Evolutionary conservation across 1,139 yeast species (phyloP).

Genomic region (Lizanozyma gosingica): DNA sequence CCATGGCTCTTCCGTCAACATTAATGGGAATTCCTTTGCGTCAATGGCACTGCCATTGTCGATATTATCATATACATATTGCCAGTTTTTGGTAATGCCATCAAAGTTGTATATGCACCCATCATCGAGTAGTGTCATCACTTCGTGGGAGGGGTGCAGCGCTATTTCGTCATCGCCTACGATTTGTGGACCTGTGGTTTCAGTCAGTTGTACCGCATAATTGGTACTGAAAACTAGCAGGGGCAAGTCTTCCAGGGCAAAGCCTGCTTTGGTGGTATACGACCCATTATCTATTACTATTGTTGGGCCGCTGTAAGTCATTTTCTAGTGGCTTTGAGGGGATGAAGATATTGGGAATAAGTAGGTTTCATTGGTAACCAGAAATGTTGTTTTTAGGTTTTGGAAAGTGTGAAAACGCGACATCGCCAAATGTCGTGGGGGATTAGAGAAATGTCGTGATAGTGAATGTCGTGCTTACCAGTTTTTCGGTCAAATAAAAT

Average conservation of each 20-base stretch:
- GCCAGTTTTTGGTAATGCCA: slow-evolving; percentile 50
- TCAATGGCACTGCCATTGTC: slow-evolving; percentile 34
- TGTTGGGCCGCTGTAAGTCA: slow-evolving; percentile 40
- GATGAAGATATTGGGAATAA: too few species aligned
- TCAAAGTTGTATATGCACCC: slow-evolving; percentile 64
- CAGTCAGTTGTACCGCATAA: slow-evolving; percentile 34
- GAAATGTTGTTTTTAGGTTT: too few species aligned
- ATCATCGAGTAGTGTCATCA: slow-evolving; percentile 55
- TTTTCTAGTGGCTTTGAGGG: too few species aligned
- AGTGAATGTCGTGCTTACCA: too few species aligned
- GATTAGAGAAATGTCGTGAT: too few species aligned
- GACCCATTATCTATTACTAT: slow-evolving; percentile 68
- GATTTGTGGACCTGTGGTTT: slow-evolving; percentile 18
- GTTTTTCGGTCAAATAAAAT: too few species aligned
- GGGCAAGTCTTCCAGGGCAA: slow-evolving; percentile 60
- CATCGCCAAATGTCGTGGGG: too few species aligned
- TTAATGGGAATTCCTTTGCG: slow-evolving; percentile 50
- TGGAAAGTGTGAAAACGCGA: too few species aligned
- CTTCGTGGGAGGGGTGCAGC: slow-evolving; percentile 35
- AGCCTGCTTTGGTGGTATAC: slow-evolving; percentile 58
- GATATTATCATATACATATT: slow-evolving; percentile 44
- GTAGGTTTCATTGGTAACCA: too few species aligned
- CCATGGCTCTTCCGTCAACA: slow-evolving; percentile 60
- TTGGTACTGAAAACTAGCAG: slow-evolving; percentile 48
- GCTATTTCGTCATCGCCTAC: slow-evolving; percentile 46